A percentile compares a stretch with the other conserved stretches of the same genome.
These are phyloP conservation scores for Stromatinia cepivora DNA, from an alignment of 2,329 filamentous ascomycete genomes.

Conservation along the genomic window DNA sequence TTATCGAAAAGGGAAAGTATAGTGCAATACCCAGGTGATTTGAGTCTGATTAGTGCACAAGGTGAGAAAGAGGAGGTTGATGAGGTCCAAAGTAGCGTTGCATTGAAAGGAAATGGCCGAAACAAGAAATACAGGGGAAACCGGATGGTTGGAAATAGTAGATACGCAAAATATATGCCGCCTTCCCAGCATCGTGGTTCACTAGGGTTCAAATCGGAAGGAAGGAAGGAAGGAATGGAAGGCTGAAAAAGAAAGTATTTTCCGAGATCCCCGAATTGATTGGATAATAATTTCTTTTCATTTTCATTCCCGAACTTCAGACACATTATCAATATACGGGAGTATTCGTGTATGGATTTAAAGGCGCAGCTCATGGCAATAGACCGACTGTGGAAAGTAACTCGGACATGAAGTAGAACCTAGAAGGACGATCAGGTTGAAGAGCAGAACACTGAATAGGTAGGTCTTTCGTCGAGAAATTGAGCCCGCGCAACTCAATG, in stretches of 20 bases:
- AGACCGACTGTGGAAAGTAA: background rate
- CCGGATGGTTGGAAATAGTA: constrained; percentile 8
- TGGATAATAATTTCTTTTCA: background rate
- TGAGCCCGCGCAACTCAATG: background rate
- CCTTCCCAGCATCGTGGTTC: constrained; percentile 22
- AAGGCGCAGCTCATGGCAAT: background rate
- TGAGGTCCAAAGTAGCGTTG: constrained; percentile 13
- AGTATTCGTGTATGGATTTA: background rate
- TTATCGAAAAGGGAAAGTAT: background rate
- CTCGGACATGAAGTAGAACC: background rate
- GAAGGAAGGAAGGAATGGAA: constrained; percentile 17
- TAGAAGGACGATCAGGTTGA: background rate
- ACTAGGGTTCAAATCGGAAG: constrained; percentile 18
- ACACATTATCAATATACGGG: background rate
- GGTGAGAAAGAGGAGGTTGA: background rate
- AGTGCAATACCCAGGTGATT: background rate
- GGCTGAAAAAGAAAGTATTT: constrained; percentile 19
- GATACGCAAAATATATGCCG: constrained; percentile 7
- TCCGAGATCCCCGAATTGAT: constrained; percentile 20
- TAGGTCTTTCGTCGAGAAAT: background rate
- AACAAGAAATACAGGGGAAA: constrained; percentile 8
- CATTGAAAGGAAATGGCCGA: constrained; percentile 15
- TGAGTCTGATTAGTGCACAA: background rate
- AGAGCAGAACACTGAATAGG: background rate
- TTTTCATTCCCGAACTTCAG: constrained; percentile 3